phyloP scores from a whole-genome alignment of 2,329 filamentous ascomycete genomes.

The Cladophialophora exuberans region DNA sequence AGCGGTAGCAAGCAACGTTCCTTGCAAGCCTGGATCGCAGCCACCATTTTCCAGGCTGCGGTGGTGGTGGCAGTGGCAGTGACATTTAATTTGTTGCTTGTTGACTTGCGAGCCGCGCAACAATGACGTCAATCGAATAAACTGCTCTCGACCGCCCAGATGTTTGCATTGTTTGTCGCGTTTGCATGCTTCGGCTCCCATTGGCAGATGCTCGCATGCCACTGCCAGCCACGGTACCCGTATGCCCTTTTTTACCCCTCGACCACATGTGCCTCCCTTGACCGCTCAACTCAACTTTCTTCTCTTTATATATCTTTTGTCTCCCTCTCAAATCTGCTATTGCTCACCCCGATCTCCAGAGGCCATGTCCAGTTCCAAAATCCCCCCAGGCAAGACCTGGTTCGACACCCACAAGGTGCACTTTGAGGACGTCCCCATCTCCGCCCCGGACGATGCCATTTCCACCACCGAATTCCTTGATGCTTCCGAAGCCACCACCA shows the following conservation, averaged over 20 bases:
- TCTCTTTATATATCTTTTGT: no score
- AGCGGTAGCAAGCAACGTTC: background rate
- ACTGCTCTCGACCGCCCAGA: background rate
- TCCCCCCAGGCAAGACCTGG: slow-evolving; percentile 12
- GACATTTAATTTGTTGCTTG: no score
- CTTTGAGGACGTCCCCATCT: slow-evolving; percentile 34
- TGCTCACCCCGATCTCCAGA: no score
- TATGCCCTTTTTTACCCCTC: slow-evolving; percentile 5
- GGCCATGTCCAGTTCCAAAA: background rate
- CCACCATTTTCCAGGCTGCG: background rate
- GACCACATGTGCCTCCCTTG: background rate
- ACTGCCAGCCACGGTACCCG: no score
- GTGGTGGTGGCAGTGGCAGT: no score
- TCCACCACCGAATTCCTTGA: slow-evolving; percentile 86
- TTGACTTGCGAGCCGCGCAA: no score
- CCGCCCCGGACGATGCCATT: slow-evolving; percentile 76
- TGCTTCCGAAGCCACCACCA: slow-evolving; percentile 82
- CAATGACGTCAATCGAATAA: slow-evolving; percentile 1
- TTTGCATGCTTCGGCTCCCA: background rate
- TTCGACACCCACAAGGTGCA: slow-evolving; percentile 3
- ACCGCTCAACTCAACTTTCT: background rate
- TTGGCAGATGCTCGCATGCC: background rate
- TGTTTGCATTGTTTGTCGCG: slow-evolving; percentile 8
- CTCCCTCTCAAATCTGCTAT: no score
- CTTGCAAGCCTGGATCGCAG: background rate